Conservation (phyloP, 768 basidiomycete genomes). For the Steccherinum ochraceum region DNA sequence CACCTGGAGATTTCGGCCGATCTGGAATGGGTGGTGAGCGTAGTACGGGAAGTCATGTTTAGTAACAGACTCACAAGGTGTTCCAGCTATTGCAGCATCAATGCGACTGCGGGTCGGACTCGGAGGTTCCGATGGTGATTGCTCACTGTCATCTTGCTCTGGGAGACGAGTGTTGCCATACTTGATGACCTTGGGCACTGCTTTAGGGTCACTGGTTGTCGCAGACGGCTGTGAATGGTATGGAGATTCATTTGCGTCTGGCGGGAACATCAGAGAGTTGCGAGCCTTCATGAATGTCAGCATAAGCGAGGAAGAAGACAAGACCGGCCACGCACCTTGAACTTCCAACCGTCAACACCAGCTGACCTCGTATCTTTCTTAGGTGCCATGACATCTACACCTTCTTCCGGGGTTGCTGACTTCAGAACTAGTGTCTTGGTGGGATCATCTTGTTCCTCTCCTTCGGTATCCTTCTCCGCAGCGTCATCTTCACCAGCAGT, state of each 20-base stretch:
- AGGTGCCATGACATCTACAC: slow-evolving; percentile 74
- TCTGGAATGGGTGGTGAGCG: slow-evolving; percentile 35
- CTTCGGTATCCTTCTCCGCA: slow-evolving; percentile 21
- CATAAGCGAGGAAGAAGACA: slow-evolving; percentile 1
- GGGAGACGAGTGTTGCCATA: slow-evolving; percentile 78
- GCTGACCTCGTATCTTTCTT: slow-evolving; percentile 67
- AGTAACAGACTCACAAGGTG: slow-evolving; percentile 59
- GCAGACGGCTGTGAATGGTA: slow-evolving; percentile 42
- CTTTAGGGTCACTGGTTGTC: slow-evolving; percentile 23
- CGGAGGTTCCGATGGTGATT: slow-evolving; percentile 53
- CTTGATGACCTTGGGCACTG: slow-evolving; percentile 58
- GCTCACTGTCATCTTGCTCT: slow-evolving; percentile 55
- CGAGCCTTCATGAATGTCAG: slow-evolving; percentile 51
- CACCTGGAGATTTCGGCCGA: slow-evolving; percentile 50
- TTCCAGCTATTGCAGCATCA: slow-evolving; percentile 88
- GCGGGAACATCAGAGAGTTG: slow-evolving; percentile 92
- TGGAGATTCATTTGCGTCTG: slow-evolving; percentile 84
- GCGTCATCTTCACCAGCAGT: slow-evolving; percentile 27
- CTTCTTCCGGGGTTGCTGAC: slow-evolving; percentile 20
- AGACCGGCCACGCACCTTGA: slow-evolving; percentile 46
- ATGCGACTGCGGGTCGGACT: slow-evolving; percentile 91
- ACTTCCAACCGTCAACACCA: slow-evolving; percentile 76
- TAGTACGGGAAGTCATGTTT: slow-evolving; percentile 6
- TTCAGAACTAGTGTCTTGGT: slow-evolving; percentile 18
- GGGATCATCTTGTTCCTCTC: slow-evolving; percentile 19